Evolutionary conservation across 148 eudicot genomes (phyloP).

Genomic region (Heliamphora exappendiculata): DNA sequence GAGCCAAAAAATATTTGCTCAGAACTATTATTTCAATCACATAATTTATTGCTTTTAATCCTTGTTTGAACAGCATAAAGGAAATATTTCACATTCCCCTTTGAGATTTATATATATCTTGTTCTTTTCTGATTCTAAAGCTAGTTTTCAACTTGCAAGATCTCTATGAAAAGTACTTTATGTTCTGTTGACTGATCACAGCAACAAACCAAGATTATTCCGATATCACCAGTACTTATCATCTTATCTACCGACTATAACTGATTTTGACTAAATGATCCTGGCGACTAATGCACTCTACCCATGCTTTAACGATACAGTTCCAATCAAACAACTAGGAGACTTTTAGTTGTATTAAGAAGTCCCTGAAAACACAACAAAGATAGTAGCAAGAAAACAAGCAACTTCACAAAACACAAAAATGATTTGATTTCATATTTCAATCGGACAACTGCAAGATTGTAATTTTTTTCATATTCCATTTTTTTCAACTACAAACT

Average conservation of each 20-base stretch:
- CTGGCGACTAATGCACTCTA: neutral
- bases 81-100: neutral
- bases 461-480: no score
- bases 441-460: no score
- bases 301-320: neutral
- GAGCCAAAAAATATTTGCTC: neutral
- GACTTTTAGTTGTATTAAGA: no score
- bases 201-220: neutral
- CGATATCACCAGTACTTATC: no score
- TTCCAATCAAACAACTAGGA: neutral
- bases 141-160: neutral
- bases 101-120: neutral
- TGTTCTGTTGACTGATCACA: neutral
- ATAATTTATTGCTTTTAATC: neutral
- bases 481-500: no score
- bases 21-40: neutral
- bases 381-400: no score
- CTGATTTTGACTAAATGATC: neutral
- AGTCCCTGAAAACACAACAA: no score
- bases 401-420: no score
- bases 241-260: no score
- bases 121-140: neutral
- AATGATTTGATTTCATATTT: no score
- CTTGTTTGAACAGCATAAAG: neutral
- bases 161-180: neutral